phyloP scores from a whole-genome alignment of 805 yeast species.

The Candida montana region DNA sequence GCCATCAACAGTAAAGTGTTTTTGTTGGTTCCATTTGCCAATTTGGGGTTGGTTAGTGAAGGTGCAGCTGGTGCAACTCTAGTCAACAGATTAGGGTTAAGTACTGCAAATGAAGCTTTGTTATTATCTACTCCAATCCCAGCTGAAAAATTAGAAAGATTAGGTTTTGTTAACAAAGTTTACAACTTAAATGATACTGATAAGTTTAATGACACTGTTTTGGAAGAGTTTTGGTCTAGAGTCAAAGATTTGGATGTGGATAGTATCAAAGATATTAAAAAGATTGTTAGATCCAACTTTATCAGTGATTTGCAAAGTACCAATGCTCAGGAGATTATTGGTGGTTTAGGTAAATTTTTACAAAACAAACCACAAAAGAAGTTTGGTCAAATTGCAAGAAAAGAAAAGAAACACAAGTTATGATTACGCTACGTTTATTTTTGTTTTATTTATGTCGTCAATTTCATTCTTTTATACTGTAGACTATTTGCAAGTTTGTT shows the following conservation, averaged over 20 bases:
- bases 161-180: slow-evolving; percentile 60
- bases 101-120: slow-evolving; percentile 67
- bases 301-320: slow-evolving; percentile 37
- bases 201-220: slow-evolving; percentile 41
- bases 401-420: slow-evolving; percentile 57
- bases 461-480: slow-evolving; percentile 6
- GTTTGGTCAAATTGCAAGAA: slow-evolving; percentile 49
- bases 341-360: slow-evolving; percentile 67
- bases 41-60: slow-evolving; percentile 77
- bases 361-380: slow-evolving; percentile 69
- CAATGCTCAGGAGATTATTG: slow-evolving; percentile 59
- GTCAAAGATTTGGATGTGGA: slow-evolving; percentile 34
- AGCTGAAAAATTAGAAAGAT: slow-evolving; percentile 48
- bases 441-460: no score
- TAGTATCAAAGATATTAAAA: slow-evolving; percentile 40
- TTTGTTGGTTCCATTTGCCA: slow-evolving; percentile 71
- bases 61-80: slow-evolving; percentile 71
- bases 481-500: background rate
- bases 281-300: slow-evolving; percentile 29
- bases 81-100: slow-evolving; percentile 64
- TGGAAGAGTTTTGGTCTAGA: slow-evolving; percentile 32
- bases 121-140: slow-evolving; percentile 61
- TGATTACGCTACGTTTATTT: slow-evolving; percentile 18
- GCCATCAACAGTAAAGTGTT: slow-evolving; percentile 53
- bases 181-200: slow-evolving; percentile 39